These are phyloP conservation scores for Cryphonectria nitschkei DNA, from an alignment of 2,329 filamentous ascomycete genomes.

Conservation along the genomic window DNA sequence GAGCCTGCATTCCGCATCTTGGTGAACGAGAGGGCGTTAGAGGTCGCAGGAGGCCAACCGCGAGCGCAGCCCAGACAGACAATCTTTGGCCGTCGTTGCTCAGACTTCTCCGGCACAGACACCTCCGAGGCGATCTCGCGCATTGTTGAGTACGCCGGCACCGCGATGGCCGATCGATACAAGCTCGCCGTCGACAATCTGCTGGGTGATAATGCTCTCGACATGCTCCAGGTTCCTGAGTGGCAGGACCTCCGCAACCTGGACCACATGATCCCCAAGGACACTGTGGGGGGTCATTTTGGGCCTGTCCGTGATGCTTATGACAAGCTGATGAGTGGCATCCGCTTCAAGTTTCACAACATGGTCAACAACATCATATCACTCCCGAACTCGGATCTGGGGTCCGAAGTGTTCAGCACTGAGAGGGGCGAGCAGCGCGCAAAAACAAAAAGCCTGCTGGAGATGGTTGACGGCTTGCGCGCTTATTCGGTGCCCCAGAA, in stretches of 20 bases:
- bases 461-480: constrained; percentile 41
- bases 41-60: constrained; percentile 41
- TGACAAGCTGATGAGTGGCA: constrained; percentile 16
- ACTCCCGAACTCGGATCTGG: background rate
- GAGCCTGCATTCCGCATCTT: constrained; percentile 61
- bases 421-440: background rate
- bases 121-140: constrained; percentile 19
- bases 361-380: constrained; percentile 25
- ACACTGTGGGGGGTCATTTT: background rate
- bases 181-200: constrained; percentile 37
- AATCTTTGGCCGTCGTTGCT: constrained; percentile 22
- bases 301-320: constrained; percentile 19
- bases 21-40: constrained; percentile 64
- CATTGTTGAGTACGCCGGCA: constrained; percentile 53
- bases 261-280: constrained; percentile 19
- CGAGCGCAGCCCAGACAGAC: constrained; percentile 34
- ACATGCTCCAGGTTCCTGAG: constrained; percentile 37
- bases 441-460: background rate
- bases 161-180: constrained; percentile 54
- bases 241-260: constrained; percentile 39
- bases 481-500: constrained; percentile 41
- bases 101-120: constrained; percentile 24
- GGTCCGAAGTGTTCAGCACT: background rate
- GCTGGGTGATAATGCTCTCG: constrained; percentile 39
- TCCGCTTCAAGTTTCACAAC: constrained; percentile 24